phyloP scores from a whole-genome alignment of 495 filamentous ascomycete species.

The Hypomontagnella monticulosa region DNA sequence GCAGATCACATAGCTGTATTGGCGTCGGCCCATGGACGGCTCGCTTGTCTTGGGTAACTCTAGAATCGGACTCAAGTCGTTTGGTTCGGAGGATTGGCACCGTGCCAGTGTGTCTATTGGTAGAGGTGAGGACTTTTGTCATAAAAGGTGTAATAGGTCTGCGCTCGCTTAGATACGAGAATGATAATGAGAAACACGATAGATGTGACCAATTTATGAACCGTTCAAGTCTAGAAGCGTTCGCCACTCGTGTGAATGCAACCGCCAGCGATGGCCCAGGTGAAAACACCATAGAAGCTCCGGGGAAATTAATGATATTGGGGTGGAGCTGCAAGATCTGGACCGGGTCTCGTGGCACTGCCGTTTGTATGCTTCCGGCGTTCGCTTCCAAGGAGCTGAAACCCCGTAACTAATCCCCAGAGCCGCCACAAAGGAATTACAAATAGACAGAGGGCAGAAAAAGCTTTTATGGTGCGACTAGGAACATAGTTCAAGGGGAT shows the following conservation, averaged over 20 bases:
- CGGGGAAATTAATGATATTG: slow-evolving; percentile 12
- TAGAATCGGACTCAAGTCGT: not conserved
- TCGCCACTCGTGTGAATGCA: slow-evolving; percentile 10
- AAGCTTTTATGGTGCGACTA: no score
- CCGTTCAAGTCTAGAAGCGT: not conserved
- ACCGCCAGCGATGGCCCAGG: slow-evolving; percentile 1
- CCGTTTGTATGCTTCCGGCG: slow-evolving; percentile 33
- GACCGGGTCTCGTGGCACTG: slow-evolving; percentile 5
- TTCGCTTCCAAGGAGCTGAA: not conserved
- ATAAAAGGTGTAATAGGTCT: not conserved
- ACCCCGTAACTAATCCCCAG: slow-evolving; percentile 3
- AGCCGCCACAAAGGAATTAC: no score
- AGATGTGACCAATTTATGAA: not conserved
- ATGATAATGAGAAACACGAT: not conserved
- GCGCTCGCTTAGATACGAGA: not conserved
- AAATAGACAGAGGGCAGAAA: no score
- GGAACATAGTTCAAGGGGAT: no score
- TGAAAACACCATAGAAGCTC: not conserved
- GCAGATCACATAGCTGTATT: slow-evolving; percentile 1
- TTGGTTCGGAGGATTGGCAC: not conserved
- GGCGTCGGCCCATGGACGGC: not conserved
- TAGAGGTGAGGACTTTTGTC: not conserved
- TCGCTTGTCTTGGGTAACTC: not conserved
- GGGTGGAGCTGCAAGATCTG: slow-evolving; percentile 13
- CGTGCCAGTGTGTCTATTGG: not conserved